phyloP scores from a whole-genome alignment of 148 eudicot species.

The Dysphania ambrosioides region DNA sequence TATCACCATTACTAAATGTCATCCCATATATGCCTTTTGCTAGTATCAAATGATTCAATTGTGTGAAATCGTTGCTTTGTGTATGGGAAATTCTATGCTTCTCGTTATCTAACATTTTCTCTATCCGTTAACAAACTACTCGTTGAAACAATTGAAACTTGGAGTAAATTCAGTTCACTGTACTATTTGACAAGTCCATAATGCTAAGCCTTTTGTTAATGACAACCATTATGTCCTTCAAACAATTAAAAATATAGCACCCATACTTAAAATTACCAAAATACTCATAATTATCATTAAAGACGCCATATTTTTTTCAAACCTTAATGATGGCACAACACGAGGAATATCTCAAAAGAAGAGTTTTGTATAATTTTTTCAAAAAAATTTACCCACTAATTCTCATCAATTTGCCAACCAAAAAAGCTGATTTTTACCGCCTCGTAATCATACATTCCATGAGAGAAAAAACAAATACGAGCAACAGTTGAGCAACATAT shows the following conservation, averaged over 20 bases:
- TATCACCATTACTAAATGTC: too few relatives aligned
- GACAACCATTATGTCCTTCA: neutral
- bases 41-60: too few relatives aligned
- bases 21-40: too few relatives aligned
- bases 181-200: too few relatives aligned
- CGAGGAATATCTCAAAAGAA: conserved; percentile 30
- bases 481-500: neutral
- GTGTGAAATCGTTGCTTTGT: too few relatives aligned
- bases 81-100: too few relatives aligned
- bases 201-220: neutral
- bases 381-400: neutral
- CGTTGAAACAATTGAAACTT: too few relatives aligned
- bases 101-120: too few relatives aligned
- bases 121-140: too few relatives aligned
- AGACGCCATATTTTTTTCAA: conserved; percentile 3
- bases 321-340: conserved; percentile 24
- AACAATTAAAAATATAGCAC: neutral
- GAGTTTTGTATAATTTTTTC: conserved; percentile 15
- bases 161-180: too few relatives aligned
- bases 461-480: neutral
- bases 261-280: neutral
- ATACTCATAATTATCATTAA: neutral
- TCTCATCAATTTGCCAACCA: conserved; percentile 9
- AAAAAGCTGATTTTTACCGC: neutral
- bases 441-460: neutral